A percentile compares a stretch with the other conserved stretches of the same genome.
Conservation (phyloP, 257 asterid genomes). For the Nicotiana noctiflora region DNA sequence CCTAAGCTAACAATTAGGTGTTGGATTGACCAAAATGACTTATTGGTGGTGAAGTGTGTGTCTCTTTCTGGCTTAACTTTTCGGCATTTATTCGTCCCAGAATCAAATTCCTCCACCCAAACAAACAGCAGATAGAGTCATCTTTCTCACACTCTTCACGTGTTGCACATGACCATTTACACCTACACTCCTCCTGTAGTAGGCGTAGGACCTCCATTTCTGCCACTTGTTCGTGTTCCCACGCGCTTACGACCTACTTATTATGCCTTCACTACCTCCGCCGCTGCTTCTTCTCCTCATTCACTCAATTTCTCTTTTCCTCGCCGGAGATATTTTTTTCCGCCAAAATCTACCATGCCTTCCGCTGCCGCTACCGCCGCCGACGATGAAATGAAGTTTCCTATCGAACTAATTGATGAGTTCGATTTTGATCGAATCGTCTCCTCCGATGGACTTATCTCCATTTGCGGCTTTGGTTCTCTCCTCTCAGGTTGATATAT, state of each 20-base stretch:
- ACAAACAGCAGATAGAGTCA: neutral
- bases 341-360: constrained; percentile 11
- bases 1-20: no score
- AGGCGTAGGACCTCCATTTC: neutral
- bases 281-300: neutral
- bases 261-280: neutral
- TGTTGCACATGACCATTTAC: neutral
- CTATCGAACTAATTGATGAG: constrained; percentile 50
- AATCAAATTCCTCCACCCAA: neutral
- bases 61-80: neutral
- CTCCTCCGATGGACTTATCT: constrained; percentile 71
- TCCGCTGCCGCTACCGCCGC: constrained; percentile 9
- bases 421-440: constrained; percentile 66
- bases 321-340: neutral
- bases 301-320: neutral
- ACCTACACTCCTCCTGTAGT: neutral
- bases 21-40: no score
- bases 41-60: neutral
- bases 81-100: neutral
- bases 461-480: constrained; percentile 91
- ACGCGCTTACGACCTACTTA: neutral
- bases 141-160: neutral
- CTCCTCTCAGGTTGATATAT: constrained; percentile 75
- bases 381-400: neutral
- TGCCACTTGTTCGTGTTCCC: neutral